Evolutionary conservation across 2,329 filamentous ascomycete species (phyloP), one percentile per base, ranked within the genome.

Genomic region (Cladosporium sp.): DNA sequence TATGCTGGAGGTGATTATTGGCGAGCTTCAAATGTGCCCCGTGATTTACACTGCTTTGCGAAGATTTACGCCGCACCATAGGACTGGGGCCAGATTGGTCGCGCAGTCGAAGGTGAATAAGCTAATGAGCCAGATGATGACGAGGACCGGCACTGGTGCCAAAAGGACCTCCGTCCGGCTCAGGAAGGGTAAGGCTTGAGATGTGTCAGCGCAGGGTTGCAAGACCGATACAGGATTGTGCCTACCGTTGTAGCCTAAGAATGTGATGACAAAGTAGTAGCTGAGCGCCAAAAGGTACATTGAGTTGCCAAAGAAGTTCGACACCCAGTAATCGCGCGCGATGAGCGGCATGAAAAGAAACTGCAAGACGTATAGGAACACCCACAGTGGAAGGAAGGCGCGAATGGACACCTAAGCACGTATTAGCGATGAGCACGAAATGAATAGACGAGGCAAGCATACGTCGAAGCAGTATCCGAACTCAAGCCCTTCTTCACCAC

Each of bases 381-480:
- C 77, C 77, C 86, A 88, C 4, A 87, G 77, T 0, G 85, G 84
- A 63, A 88, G 84, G 71, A 87, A 88, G 0, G 85, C 84, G 36
- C 85, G 78, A 37, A 86, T 88, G 0, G 83, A 81, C 19, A 86
- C 80, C 78, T 82, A 60, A 15, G 5, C n/a, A 19, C 15, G 8
- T 25, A 45, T 63, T 35, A 62, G 59, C 40, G 7, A 48, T n/a
- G 34, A 15, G n/a, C 32, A 35, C 1, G 17, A 17, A 36, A 35
- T 1, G 7, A 34, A 4, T 20, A 13, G n/a, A 48, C 13, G 2
- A 39, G 9, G 13, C 13, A 17, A 15, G 58, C 78, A 68, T 64
- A 84, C 85, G 74, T 88, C 85, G 72, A 87, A 88, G 70, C 85
- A 88, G 68, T 88, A 88, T 54, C 85, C 85, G 72, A 88, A 88